Conservation (phyloP, 2,329 filamentous ascomycete species). For the Didymella keratinophila region DNA sequence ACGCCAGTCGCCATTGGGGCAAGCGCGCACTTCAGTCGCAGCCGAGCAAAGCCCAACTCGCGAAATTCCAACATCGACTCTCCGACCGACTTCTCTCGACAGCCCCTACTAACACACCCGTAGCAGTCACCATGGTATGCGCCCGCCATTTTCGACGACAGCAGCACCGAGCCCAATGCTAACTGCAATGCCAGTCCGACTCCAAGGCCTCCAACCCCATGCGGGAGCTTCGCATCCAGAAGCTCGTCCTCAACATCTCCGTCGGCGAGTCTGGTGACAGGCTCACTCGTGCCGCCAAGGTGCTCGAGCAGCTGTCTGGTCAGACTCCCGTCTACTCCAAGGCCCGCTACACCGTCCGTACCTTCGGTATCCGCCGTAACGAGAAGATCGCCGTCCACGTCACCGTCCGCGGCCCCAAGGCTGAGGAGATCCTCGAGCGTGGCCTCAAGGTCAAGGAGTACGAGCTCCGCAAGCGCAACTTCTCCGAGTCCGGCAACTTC, state of each 20-base stretch:
- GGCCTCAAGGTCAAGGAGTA: constrained; percentile 99
- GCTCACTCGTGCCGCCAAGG: constrained; percentile 99
- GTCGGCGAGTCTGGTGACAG: constrained; percentile 99
- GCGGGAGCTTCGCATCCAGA: constrained; percentile 99
- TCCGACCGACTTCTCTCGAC: constrained; percentile 38
- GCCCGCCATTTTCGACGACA: constrained; percentile 3
- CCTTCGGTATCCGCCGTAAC: constrained; percentile 99
- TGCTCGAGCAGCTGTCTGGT: constrained; percentile 99
- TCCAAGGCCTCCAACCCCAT: constrained; percentile 93
- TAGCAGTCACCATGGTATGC: constrained; percentile 53
- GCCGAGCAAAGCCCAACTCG: constrained; percentile 33
- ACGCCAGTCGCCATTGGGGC: constrained; percentile 15
- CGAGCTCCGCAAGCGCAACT: constrained; percentile 99
- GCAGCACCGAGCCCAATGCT: constrained; percentile 29
- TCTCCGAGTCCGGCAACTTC: constrained; percentile 95
- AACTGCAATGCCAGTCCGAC: constrained; percentile 45
- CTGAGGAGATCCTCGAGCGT: constrained; percentile 99
- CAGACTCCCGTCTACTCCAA: constrained; percentile 99
- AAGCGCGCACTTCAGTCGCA: constrained; percentile 28
- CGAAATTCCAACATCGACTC: constrained; percentile 5
- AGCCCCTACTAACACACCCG: constrained; percentile 45
- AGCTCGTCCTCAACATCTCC: constrained; percentile 99
- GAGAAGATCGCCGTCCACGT: constrained; percentile 98
- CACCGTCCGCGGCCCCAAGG: constrained; percentile 98
- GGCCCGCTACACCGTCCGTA: constrained; percentile 99